Conservation (phyloP, 2,329 filamentous ascomycete species). For the Aspergillus clavatus region DNA sequence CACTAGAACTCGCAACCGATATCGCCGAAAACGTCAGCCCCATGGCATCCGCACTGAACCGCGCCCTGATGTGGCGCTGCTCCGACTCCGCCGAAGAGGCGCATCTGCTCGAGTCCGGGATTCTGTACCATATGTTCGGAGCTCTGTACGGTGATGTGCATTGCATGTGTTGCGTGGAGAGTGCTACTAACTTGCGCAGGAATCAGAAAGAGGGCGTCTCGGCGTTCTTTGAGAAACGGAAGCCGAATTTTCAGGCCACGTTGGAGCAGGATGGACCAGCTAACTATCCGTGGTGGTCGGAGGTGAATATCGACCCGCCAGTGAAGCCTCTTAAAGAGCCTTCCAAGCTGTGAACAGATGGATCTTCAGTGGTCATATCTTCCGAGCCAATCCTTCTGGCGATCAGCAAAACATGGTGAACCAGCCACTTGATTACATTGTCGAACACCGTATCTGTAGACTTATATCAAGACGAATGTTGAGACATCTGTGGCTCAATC, state of each 20-base stretch:
- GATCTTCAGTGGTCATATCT: too few species aligned
- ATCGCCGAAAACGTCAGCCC: constrained; percentile 62
- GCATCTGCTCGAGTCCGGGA: constrained; percentile 59
- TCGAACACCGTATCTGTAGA: too few species aligned
- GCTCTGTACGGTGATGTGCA: constrained; percentile 18
- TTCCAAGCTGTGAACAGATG: constrained; percentile 20
- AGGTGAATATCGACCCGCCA: constrained; percentile 42
- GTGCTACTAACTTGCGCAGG: constrained; percentile 29
- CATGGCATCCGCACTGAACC: constrained; percentile 62
- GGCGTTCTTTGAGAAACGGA: constrained; percentile 66
- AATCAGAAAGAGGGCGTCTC: constrained; percentile 64
- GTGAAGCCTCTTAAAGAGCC: constrained; percentile 15
- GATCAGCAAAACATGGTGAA: too few species aligned
- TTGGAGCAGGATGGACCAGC: constrained; percentile 57
- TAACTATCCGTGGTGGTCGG: constrained; percentile 65
- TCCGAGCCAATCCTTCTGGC: too few species aligned
- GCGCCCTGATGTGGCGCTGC: constrained; percentile 61
- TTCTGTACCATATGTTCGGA: constrained; percentile 40
- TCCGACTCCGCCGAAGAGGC: constrained; percentile 59
- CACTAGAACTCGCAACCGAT: constrained; percentile 62
- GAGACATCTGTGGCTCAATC: too few species aligned
- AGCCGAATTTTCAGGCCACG: constrained; percentile 56
- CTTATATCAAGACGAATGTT: too few species aligned
- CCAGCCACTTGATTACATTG: too few species aligned
- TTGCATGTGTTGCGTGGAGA: not conserved